Percentiles rank a stretch among this genome's conserved stretches.
Conservation (phyloP, 108 stramenopile genomes). For the Chaetoceros muelleri region DNA sequence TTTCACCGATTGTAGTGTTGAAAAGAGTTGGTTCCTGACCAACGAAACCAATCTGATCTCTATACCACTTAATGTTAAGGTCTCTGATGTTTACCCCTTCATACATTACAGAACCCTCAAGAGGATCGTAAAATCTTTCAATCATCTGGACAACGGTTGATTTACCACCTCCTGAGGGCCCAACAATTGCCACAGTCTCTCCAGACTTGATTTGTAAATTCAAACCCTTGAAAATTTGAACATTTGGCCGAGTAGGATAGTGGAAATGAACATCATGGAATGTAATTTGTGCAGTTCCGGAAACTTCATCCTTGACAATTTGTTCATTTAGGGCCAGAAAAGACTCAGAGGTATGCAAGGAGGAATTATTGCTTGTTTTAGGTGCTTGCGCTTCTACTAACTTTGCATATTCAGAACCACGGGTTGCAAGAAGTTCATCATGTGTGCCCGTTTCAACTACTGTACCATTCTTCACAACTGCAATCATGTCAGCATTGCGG, state of each 20-base stretch:
- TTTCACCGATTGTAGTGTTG: conserved; percentile 73
- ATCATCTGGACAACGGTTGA: conserved; percentile 74
- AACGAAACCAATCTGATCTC: conserved; percentile 84
- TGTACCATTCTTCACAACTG: conserved; percentile 61
- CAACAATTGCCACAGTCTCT: conserved; percentile 67
- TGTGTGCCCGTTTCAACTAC: conserved; percentile 89
- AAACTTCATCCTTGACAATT: neutral
- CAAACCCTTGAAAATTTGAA: conserved; percentile 37
- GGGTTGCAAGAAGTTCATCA: conserved; percentile 43
- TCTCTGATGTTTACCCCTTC: conserved; percentile 71
- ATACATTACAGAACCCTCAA: conserved; percentile 57
- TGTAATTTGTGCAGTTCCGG: conserved; percentile 3
- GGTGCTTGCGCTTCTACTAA: conserved; percentile 29
- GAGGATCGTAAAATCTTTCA: conserved; percentile 90
- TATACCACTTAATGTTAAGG: conserved; percentile 65
- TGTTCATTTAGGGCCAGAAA: neutral
- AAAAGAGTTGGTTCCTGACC: conserved; percentile 91
- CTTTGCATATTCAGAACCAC: conserved; percentile 18
- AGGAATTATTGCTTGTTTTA: neutral
- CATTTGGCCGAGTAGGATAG: conserved; percentile 66
- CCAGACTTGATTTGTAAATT: conserved; percentile 37
- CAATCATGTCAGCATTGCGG: conserved; percentile 79
- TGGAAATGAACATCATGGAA: conserved; percentile 60
- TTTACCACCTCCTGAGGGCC: conserved; percentile 80
- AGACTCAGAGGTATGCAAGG: neutral